Base-by-base conservation (phyloP, 1,284 basidiomycete species). In the Meripilus lineatus region DNA sequence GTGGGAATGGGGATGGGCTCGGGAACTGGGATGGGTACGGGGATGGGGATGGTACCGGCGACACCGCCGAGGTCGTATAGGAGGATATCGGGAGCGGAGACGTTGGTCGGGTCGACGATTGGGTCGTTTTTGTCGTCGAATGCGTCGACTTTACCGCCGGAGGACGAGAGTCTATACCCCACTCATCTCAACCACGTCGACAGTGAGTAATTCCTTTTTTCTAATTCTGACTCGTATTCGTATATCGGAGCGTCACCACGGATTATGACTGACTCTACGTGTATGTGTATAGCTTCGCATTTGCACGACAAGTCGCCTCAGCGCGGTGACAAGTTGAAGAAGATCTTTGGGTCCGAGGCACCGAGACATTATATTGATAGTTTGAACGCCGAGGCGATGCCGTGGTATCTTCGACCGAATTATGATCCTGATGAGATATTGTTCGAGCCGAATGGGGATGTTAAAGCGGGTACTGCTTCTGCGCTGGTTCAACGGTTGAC, bases 401-500 rank as follows among this genome's bases (percentile, higher is more conserved):
- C 93, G 2, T 93, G 89, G 90, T 94, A 88, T 67, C 72, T 98
- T 43, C 81, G 80, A 18, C 78, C 86, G 2, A 86, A 87, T 54
- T 93, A 90, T 61, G 78, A 75, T 44, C 77, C 84, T 35, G 75
- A 76, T 13, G 92, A 96, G 52, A 88, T 97, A 52, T 63, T 89
- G 50, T 79, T 95, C 54, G 89, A 93, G 55, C 75, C 84, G 3
- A 90, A 93, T 58, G 84, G 85, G 26, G 72, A 76, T 45, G 85
- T 98, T 44, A 81, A 86, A 44, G 95, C 89, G 20, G 95, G 93
- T 1, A 94, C 93, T 1, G 72, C 94, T 10, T 69, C 78, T 13
- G 92, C 92, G 3, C 70, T 98, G 7, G 82, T 98, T 4, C 92
- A 93, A 58, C 79, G 91, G 4, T 69, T 98, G 45, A 98, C 95